Conservation (phyloP, 257 asterid genomes). For the Paulownia fortunei region DNA sequence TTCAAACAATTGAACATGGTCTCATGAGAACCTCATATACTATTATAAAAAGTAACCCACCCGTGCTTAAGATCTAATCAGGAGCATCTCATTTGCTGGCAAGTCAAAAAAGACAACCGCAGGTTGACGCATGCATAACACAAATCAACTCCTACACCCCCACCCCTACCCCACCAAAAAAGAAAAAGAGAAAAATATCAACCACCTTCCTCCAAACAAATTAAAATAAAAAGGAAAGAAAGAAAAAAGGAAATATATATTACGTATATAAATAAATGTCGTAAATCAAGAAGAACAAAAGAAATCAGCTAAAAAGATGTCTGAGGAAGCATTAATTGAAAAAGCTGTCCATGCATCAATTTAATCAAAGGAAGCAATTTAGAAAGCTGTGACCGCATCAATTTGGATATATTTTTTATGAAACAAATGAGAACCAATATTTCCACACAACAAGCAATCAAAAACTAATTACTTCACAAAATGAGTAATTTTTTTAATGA, state of each 20-base stretch:
- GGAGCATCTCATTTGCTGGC: constrained; percentile 40
- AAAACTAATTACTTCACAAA: background rate
- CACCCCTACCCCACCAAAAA: constrained; percentile 11
- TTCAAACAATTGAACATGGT: constrained; percentile 13
- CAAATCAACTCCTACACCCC: background rate
- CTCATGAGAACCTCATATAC: background rate
- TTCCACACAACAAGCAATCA: background rate
- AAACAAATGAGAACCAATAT: background rate
- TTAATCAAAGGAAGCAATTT: background rate
- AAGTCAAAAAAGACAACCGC: constrained; percentile 34
- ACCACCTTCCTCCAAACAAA: background rate
- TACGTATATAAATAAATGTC: background rate
- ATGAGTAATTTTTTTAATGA: background rate
- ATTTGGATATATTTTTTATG: background rate
- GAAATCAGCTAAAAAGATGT: constrained; percentile 8
- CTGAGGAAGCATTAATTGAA: background rate
- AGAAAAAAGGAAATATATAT: background rate
- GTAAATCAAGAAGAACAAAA: constrained; percentile 8
- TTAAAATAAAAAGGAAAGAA: background rate
- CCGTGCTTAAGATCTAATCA: constrained; percentile 13
- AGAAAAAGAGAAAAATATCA: background rate
- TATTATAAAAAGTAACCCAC: constrained; percentile 14
- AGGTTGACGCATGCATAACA: constrained; percentile 32
- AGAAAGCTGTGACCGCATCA: background rate
- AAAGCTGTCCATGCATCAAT: constrained; percentile 23